Percentiles rank a stretch among this genome's conserved stretches.
These are phyloP conservation scores for Hymenochaete sp. DNA, from an alignment of 1,284 basidiomycete species.

Conservation along the genomic window DNA sequence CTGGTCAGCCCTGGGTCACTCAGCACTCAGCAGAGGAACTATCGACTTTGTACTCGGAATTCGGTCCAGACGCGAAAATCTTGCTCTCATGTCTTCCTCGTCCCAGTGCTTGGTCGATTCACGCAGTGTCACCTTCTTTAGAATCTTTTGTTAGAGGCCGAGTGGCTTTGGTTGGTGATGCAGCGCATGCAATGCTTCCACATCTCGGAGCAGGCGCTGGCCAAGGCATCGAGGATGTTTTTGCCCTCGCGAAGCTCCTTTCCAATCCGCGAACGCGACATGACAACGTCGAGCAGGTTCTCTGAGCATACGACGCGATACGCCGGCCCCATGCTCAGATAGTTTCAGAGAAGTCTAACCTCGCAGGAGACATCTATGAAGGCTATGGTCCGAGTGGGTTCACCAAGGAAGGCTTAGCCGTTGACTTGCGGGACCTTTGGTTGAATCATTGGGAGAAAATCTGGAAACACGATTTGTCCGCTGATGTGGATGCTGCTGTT, in stretches of 20 bases:
- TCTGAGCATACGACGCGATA: constrained; percentile 36
- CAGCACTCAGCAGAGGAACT: constrained; percentile 36
- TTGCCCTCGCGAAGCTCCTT: constrained; percentile 41
- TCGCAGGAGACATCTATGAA: constrained; percentile 30
- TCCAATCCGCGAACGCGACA: constrained; percentile 34
- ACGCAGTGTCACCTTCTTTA: constrained; percentile 42
- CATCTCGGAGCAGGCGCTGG: constrained; percentile 57
- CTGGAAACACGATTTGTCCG: constrained; percentile 39
- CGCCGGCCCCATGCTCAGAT: constrained; percentile 39
- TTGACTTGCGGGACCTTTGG: too few relatives aligned
- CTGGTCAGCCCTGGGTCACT: constrained; percentile 39
- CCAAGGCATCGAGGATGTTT: constrained; percentile 55
- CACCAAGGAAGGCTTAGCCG: too few relatives aligned
- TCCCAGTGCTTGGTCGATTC: constrained; percentile 53
- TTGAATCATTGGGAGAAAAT: constrained; percentile 43
- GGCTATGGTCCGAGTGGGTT: constrained; percentile 22
- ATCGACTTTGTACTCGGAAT: constrained; percentile 37
- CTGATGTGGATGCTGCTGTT: constrained; percentile 28
- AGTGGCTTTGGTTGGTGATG: constrained; percentile 51
- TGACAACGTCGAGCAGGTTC: constrained; percentile 36
- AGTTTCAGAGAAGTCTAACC: constrained; percentile 33
- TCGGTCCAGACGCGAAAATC: constrained; percentile 38
- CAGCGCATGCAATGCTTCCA: constrained; percentile 52
- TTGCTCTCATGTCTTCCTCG: constrained; percentile 40
- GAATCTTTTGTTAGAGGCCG: constrained; percentile 37